Percentiles rank a stretch among this genome's conserved stretches.
Conservation (phyloP, 1,284 basidiomycete species). For the Tetrapyrgos nigripes region DNA sequence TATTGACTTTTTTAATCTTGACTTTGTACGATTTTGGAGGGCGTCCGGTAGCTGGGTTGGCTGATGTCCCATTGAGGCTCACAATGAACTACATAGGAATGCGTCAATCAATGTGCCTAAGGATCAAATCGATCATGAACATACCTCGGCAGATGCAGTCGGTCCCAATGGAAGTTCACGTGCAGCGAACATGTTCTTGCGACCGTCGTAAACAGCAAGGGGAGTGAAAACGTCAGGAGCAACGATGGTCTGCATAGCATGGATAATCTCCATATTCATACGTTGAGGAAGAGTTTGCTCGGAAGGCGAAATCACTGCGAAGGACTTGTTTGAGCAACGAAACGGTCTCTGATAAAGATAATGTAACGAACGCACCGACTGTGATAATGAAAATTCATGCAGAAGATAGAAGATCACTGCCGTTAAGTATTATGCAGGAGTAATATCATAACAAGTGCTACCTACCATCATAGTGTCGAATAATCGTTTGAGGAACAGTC, state of each 20-base stretch:
- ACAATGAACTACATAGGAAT: constrained; percentile 58
- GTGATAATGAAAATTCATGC: background rate
- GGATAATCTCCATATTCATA: constrained; percentile 73
- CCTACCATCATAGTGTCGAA: constrained; percentile 80
- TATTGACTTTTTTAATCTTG: constrained; percentile 56
- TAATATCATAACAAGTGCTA: constrained; percentile 20
- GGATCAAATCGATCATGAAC: constrained; percentile 9
- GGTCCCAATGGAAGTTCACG: constrained; percentile 62
- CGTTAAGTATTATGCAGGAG: background rate
- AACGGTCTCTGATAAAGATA: background rate
- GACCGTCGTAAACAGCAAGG: constrained; percentile 72
- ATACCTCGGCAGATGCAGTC: constrained; percentile 51
- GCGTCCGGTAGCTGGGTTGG: constrained; percentile 16
- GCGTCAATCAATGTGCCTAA: background rate
- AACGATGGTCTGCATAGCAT: constrained; percentile 51
- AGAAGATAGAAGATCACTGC: background rate
- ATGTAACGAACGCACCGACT: constrained; percentile 1
- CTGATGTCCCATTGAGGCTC: constrained; percentile 34
- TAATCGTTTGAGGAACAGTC: constrained; percentile 62
- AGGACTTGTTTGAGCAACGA: background rate
- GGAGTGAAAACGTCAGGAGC: constrained; percentile 52
- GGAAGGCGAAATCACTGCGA: constrained; percentile 62
- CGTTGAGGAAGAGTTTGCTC: constrained; percentile 68
- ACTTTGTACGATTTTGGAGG: constrained; percentile 58
- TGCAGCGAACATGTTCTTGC: constrained; percentile 78